A percentile compares a stretch with the other conserved stretches of the same genome.
These are phyloP conservation scores for Lactarius psammicola DNA, from an alignment of 768 basidiomycete species.

Conservation along the genomic window DNA sequence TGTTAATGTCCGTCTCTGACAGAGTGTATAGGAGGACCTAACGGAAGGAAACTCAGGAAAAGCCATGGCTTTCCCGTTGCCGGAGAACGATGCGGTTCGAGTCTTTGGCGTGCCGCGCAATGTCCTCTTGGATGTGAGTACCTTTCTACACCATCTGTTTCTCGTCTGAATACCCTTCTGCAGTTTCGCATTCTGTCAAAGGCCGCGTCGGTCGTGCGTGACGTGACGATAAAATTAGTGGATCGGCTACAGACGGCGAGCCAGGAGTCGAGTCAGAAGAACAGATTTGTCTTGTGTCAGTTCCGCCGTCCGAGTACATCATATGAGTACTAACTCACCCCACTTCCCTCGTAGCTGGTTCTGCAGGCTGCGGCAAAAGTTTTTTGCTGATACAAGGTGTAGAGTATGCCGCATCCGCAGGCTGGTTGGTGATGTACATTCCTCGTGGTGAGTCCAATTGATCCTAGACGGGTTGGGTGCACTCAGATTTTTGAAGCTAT, in stretches of 20 bases:
- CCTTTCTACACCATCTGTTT: not conserved
- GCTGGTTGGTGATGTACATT: constrained; percentile 84
- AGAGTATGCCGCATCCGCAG: constrained; percentile 57
- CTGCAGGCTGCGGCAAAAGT: constrained; percentile 78
- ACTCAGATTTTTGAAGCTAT: constrained; percentile 38
- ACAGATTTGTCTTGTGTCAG: constrained; percentile 66
- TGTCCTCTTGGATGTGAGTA: constrained; percentile 22
- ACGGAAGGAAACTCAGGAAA: constrained; percentile 18
- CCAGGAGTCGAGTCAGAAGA: constrained; percentile 48
- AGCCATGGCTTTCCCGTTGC: constrained; percentile 25
- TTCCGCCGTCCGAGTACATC: constrained; percentile 21
- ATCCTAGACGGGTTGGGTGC: not conserved
- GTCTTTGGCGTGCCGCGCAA: constrained; percentile 22
- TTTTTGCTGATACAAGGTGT: constrained; percentile 74
- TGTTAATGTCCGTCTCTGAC: not conserved
- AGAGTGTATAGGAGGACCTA: constrained; percentile 16
- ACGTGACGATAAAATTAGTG: constrained; percentile 57
- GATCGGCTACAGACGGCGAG: constrained; percentile 53
- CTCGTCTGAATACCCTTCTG: not conserved
- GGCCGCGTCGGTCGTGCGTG: constrained; percentile 71
- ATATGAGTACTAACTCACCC: constrained; percentile 9
- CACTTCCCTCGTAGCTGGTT: constrained; percentile 53
- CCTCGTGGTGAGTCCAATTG: constrained; percentile 58
- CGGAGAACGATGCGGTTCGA: constrained; percentile 26
- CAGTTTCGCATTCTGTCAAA: constrained; percentile 69